Conservation (phyloP, 306 rosid genomes). For the Lagenaria siceraria region DNA sequence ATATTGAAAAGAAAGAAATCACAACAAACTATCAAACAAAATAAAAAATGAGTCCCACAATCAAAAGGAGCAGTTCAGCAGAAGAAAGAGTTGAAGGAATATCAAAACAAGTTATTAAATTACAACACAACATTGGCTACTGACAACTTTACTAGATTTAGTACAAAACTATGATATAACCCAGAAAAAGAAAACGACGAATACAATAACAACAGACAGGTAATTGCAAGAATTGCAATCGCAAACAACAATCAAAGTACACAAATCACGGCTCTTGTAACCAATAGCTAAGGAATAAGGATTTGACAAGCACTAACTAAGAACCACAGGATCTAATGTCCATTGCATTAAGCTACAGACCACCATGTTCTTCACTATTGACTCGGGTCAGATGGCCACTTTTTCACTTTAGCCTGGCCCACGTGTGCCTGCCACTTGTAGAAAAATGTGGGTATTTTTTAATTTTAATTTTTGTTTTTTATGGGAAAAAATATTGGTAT, state of each 20-base stretch:
- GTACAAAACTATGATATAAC: not conserved
- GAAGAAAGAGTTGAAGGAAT: not conserved
- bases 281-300: not conserved
- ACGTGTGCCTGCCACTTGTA: constrained; percentile 11
- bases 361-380: not conserved
- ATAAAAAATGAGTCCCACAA: not conserved
- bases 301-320: not conserved
- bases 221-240: not conserved
- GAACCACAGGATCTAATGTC: not conserved
- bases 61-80: not conserved
- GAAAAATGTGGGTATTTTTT: not conserved
- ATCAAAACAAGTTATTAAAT: too few relatives aligned
- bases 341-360: constrained; percentile 1
- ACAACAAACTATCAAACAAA: not conserved
- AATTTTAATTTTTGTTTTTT: not conserved
- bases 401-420: constrained; percentile 2
- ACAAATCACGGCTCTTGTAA: not conserved
- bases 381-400: not conserved
- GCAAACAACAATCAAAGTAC: not conserved
- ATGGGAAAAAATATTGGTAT: not conserved
- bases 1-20: too few relatives aligned
- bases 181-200: not conserved
- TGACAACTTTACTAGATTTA: not conserved
- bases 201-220: not conserved
- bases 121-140: not conserved